A percentile compares a stretch with the other conserved stretches of the same genome.
phyloP scores from a whole-genome alignment of 768 basidiomycete species.

The Psilocybe azurescens region DNA sequence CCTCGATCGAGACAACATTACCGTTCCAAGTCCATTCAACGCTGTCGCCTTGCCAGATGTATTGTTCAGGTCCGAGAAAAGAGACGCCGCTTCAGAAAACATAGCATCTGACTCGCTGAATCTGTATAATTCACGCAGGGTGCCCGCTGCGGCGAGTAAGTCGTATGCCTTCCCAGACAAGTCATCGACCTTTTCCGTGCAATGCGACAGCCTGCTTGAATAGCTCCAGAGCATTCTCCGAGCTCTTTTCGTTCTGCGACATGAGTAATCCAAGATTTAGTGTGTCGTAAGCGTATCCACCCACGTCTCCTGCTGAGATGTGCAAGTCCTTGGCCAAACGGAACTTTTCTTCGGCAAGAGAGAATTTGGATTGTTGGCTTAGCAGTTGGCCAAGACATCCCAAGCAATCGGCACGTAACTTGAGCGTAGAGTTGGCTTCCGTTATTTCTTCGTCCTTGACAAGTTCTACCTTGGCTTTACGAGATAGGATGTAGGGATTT shows the following conservation, averaged over 20 bases:
- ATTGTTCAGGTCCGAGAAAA: constrained; percentile 25
- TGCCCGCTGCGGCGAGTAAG: constrained; percentile 26
- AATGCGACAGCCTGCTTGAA: not conserved
- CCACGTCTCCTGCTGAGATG: constrained; percentile 22
- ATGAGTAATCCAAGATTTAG: constrained; percentile 5
- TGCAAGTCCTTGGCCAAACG: constrained; percentile 28
- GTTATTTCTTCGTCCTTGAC: not conserved
- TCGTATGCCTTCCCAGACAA: not conserved
- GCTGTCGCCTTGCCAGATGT: constrained; percentile 27
- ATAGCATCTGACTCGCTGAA: not conserved
- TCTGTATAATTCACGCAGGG: constrained; percentile 21
- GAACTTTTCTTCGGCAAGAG: constrained; percentile 28
- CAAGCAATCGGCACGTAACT: constrained; percentile 30
- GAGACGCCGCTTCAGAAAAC: constrained; percentile 12
- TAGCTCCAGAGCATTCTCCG: not conserved
- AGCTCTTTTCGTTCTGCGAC: not conserved
- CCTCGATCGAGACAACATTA: constrained; percentile 22
- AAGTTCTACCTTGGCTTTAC: not conserved
- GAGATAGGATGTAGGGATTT: too few relatives aligned
- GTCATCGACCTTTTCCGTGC: not conserved
- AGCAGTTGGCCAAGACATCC: constrained; percentile 35
- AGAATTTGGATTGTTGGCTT: constrained; percentile 23
- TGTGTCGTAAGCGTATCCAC: constrained; percentile 33
- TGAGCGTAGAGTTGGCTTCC: not conserved
- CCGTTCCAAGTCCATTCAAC: constrained; percentile 28